Evolutionary conservation across 371 early-diverging fungal species (phyloP).

Genomic region (Zychaea mexicana): DNA sequence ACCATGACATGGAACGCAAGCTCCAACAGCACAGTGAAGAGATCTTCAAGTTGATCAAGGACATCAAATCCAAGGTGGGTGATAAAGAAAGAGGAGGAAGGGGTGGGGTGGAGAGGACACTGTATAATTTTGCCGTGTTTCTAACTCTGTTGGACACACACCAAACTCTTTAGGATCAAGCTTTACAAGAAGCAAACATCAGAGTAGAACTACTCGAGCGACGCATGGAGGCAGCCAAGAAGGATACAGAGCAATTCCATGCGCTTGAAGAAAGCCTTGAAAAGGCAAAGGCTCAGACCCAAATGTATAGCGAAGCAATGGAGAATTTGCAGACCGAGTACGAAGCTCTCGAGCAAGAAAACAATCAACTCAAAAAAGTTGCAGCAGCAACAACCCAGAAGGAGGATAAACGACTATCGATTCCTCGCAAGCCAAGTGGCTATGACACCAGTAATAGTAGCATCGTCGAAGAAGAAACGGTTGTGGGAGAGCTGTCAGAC

Average conservation of each 20-base stretch:
- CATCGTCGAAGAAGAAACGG: constrained; percentile 11
- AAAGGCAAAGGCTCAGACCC: constrained; percentile 62
- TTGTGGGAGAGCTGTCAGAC: constrained; percentile 5
- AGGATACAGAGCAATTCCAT: constrained; percentile 69
- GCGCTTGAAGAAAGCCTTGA: constrained; percentile 64
- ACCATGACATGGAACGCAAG: constrained; percentile 76
- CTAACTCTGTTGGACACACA: not conserved
- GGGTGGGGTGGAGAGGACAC: too few species aligned
- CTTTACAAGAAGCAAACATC: constrained; percentile 72
- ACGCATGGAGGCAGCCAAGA: constrained; percentile 69
- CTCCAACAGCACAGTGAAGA: constrained; percentile 80
- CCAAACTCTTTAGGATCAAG: constrained; percentile 55
- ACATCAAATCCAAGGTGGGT: constrained; percentile 66
- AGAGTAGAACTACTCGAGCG: constrained; percentile 81
- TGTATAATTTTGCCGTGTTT: too few species aligned
- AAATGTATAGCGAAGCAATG: constrained; percentile 72
- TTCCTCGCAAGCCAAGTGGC: constrained; percentile 25
- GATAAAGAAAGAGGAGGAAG: too few species aligned
- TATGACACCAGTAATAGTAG: constrained; percentile 14
- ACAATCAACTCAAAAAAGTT: constrained; percentile 58
- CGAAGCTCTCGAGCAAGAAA: constrained; percentile 69
- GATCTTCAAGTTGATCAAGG: constrained; percentile 72
- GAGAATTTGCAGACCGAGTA: constrained; percentile 76
- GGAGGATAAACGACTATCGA: constrained; percentile 44
- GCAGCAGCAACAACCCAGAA: constrained; percentile 34